phyloP scores from a whole-genome alignment of 192 early-diverging fungal genomes.

The Hyaloraphidium curvatum region DNA sequence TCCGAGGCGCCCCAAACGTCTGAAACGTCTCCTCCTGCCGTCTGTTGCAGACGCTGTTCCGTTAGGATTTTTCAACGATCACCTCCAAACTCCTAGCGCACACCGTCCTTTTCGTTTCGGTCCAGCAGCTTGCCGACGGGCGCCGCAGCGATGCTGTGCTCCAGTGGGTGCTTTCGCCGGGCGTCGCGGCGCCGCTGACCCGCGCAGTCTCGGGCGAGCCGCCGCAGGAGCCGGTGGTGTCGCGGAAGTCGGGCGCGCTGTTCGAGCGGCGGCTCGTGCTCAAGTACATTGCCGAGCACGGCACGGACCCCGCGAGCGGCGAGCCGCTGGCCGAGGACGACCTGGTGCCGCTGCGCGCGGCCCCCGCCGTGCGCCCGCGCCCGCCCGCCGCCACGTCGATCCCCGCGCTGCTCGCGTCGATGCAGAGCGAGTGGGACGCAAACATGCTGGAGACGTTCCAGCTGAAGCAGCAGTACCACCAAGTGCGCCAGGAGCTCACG shows the following conservation, averaged over 20 bases:
- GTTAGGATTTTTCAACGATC: too few species aligned
- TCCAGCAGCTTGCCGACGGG: too few species aligned
- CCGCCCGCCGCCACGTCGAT: slow-evolving; percentile 81
- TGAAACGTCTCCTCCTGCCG: too few species aligned
- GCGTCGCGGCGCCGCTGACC: neutral
- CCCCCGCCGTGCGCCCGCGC: slow-evolving; percentile 32
- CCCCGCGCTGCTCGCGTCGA: slow-evolving; percentile 61
- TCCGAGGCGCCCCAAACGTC: too few species aligned
- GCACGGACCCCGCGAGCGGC: slow-evolving; percentile 61
- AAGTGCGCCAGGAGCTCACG: slow-evolving; percentile 76
- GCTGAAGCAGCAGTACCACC: slow-evolving; percentile 79
- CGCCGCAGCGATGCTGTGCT: slow-evolving; percentile 14
- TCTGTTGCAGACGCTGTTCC: too few species aligned
- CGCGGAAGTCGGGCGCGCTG: slow-evolving; percentile 58
- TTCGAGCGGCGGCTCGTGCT: slow-evolving; percentile 74
- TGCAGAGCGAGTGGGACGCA: slow-evolving; percentile 97
- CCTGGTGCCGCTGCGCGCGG: slow-evolving; percentile 41
- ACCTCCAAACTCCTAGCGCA: too few species aligned
- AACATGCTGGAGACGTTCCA: slow-evolving; percentile 84
- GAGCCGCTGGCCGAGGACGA: slow-evolving; percentile 50
- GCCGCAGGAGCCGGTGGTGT: slow-evolving; percentile 74
- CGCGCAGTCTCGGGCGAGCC: slow-evolving; percentile 75
- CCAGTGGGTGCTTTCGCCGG: slow-evolving; percentile 4
- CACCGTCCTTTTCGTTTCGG: too few species aligned
- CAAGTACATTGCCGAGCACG: slow-evolving; percentile 70